Evolutionary conservation across 139 green algal species (phyloP).

Genomic region (Pleodorina starrii): DNA sequence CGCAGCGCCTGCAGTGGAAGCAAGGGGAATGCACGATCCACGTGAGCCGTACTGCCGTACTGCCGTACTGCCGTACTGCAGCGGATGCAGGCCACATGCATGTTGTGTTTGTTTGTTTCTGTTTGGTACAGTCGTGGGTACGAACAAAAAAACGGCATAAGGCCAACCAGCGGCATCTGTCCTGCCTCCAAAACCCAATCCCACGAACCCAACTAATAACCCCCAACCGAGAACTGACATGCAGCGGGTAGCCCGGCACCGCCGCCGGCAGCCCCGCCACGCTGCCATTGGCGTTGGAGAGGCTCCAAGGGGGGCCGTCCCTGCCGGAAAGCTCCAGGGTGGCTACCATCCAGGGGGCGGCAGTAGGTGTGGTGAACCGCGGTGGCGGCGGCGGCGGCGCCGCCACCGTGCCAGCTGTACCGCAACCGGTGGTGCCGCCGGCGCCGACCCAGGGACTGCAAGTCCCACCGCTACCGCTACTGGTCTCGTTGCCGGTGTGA

Average conservation of each 20-base stretch:
- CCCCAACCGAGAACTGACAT: too few relatives aligned
- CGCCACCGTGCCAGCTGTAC: not conserved
- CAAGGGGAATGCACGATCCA: too few relatives aligned
- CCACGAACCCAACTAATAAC: too few relatives aligned
- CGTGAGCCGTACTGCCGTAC: too few relatives aligned
- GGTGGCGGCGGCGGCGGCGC: not conserved
- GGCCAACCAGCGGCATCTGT: too few relatives aligned
- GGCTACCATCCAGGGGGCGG: too few relatives aligned
- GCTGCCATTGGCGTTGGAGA: slow-evolving; percentile 41
- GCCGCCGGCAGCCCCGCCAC: not conserved
- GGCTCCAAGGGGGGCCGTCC: not conserved
- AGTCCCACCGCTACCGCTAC: not conserved
- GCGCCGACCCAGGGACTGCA: not conserved
- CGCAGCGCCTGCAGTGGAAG: slow-evolving; percentile 3
- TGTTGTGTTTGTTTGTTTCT: too few relatives aligned
- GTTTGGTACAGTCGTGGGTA: too few relatives aligned
- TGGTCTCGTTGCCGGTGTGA: not conserved
- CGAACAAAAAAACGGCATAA: too few relatives aligned
- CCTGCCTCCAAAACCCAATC: too few relatives aligned
- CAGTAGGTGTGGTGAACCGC: not conserved
- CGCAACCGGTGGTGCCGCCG: not conserved
- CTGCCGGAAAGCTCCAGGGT: slow-evolving; percentile 25
- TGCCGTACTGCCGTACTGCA: too few relatives aligned
- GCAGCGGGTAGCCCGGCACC: slow-evolving; percentile 39
- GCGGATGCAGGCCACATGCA: too few relatives aligned